Evolutionary conservation across 2,329 filamentous ascomycete genomes (phyloP), one percentile per base, ranked within the genome.

Genomic region (Fusarium torreyae): DNA sequence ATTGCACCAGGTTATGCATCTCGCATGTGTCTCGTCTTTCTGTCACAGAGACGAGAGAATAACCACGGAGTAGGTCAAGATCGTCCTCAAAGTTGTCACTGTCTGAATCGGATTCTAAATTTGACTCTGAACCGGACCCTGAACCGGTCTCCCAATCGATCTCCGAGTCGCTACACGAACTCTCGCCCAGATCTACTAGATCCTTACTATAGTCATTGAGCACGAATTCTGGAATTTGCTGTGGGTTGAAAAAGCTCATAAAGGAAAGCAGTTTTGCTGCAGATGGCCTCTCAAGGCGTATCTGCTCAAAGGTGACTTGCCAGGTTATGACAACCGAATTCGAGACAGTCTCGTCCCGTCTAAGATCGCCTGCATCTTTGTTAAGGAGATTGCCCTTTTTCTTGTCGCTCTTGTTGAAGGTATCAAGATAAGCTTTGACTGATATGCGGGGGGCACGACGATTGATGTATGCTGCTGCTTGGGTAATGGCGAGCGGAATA

Each of bases 401-500:
- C 14, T 64, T 45, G 6, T 78, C 71, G 52, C 71, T 78, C 26
- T 76, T 69, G 4, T 54, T 51, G 18, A 81, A 72, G 1, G 73
- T 40, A 6, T 75, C 43, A 0, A 81, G 60, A 48, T 83, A 84
- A 7, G 54, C 39, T 26, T 56, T 5, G 0, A 80, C 57, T 1
- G 76, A 75, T 17, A 58, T 63, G 2, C 66, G 63, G 0, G 74
- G 74, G 6, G 34, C 38, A 10, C 71, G 62, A 5, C 65, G 59
- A 4, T 68, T 61, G 18, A 78, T 77, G 40, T 77, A 80, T 5
- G 72, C 62, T 5, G 73, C 74, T 1, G 77, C 75, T 45, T 79
- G 70, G 2, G 63, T 57, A n/a, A 79, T 75, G 0, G 78, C 76
- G 0, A 79, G 67, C 1, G 77, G 77, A 18, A 78, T 76, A 34